Percentiles rank a stretch among this genome's conserved stretches.
Evolutionary conservation across 2,329 filamentous ascomycete species (phyloP).

Genomic region (Fusarium phyllophilum): DNA sequence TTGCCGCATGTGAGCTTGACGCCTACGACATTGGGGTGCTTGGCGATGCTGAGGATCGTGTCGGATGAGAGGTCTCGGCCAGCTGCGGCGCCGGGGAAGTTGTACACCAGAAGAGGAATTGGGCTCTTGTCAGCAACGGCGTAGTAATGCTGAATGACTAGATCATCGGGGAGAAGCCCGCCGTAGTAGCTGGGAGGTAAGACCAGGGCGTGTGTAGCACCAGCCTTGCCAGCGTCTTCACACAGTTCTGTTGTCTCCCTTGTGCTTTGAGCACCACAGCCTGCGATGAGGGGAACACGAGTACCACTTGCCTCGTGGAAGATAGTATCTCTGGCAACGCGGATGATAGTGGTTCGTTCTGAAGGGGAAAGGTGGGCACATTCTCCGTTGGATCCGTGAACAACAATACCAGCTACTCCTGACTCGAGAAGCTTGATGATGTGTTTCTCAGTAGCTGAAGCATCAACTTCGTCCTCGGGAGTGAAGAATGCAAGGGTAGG

Average conservation of each 20-base stretch:
- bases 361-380: conserved; percentile 79
- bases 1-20: conserved; percentile 74
- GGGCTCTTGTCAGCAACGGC: conserved; percentile 69
- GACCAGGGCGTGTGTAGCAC: conserved; percentile 80
- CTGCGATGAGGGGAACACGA: conserved; percentile 70
- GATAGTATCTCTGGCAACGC: conserved; percentile 58
- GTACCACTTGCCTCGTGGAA: conserved; percentile 38
- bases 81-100: conserved; percentile 70
- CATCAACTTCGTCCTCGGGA: conserved; percentile 48
- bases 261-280: conserved; percentile 79
- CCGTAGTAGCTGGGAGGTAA: conserved; percentile 84
- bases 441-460: conserved; percentile 47
- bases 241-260: conserved; percentile 78
- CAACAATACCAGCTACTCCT: conserved; percentile 79
- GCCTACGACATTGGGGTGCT: conserved; percentile 68
- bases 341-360: conserved; percentile 74
- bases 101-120: conserved; percentile 72
- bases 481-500: conserved; percentile 53
- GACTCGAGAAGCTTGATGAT: conserved; percentile 64
- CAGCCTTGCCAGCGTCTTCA: conserved; percentile 73
- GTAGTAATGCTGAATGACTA: conserved; percentile 67
- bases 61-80: conserved; percentile 72
- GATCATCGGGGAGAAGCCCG: conserved; percentile 66
- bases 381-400: conserved; percentile 86
- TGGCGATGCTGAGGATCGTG: conserved; percentile 63